Base-by-base conservation (phyloP, 192 early-diverging fungal genomes). In the Ramicandelaber brevisporus region DNA sequence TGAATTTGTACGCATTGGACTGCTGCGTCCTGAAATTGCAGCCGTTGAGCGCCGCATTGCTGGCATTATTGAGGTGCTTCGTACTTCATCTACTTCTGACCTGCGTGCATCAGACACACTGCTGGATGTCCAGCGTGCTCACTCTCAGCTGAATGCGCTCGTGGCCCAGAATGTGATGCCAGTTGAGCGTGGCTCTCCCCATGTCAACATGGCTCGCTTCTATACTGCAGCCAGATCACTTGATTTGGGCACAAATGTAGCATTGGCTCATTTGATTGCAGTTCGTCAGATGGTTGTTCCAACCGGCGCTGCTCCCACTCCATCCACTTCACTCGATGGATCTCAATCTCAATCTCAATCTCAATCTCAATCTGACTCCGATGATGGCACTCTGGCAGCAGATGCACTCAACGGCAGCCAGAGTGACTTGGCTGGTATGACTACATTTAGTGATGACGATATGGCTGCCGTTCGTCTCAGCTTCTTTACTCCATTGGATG, bases 31-130 rank as follows among this genome's bases (percentile, higher is more conserved):
- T 31, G 84, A 93, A 27, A 46, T 85, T 4, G 51, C 68, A 13
- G 71, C 69, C 6, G 65, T 70, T 4, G 87, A 93, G 50, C 60
- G 71, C 31, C 55, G 73, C 21, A 46, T 90, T 26, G 68, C 79
- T 33, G 54, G 46, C 0, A 62, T 80, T 33, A 55, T 90, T 4
- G 74, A 78, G 20, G 40, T 70, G 8, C 27, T 90, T 34, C 71
- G 78, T 33, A 67, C 63, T 28, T 78, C 86, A 30, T 70, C 77
- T 33, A 67, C 63, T 28, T 78, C 86, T 29, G 79, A 81, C 31
- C 42, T 78, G 23, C 59, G 65, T 20, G 70, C 73, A 14, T 34
- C 52, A 2, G 66, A 68, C n/a, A 55, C 63, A 18, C 38, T 83
- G 26, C 46, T 51, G 12, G 77, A 80, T 31, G 24, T 84, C 29